Percentiles rank a stretch among this genome's conserved stretches.
phyloP scores from a whole-genome alignment of 345 rosid genomes.

The Mangifera indica region DNA sequence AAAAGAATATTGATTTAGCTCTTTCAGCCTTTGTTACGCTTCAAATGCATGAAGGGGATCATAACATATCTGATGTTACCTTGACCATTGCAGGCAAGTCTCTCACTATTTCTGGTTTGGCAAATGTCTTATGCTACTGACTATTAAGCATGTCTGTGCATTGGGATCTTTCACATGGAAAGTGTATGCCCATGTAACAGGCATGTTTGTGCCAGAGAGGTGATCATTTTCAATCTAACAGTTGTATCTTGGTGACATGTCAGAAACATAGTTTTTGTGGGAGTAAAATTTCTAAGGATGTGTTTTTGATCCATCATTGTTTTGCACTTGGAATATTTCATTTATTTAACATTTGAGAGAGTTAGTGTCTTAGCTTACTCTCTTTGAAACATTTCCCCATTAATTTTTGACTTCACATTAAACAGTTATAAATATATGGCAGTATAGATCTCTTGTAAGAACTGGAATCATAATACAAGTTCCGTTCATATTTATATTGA shows the following conservation, averaged over 20 bases:
- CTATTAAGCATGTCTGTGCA: neutral
- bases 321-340: neutral
- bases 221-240: neutral
- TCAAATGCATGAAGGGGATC: slow-evolving; percentile 38
- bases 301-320: slow-evolving; percentile 6
- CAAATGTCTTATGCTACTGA: neutral
- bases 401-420: neutral
- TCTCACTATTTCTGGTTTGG: slow-evolving; percentile 3
- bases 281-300: neutral
- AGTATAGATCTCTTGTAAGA: neutral
- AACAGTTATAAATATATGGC: neutral
- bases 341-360: neutral
- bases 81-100: slow-evolving; percentile 75
- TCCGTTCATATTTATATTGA: neutral
- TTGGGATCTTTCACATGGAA: neutral
- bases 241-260: neutral
- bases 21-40: slow-evolving; percentile 81
- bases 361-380: neutral
- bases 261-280: no score
- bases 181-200: neutral
- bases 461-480: neutral
- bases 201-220: neutral
- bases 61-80: slow-evolving; percentile 41
- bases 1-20: slow-evolving; percentile 82
- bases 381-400: neutral